These are phyloP conservation scores for Mayamaea pseudoterrestris DNA, from an alignment of 108 stramenopile genomes.

Conservation along the genomic window DNA sequence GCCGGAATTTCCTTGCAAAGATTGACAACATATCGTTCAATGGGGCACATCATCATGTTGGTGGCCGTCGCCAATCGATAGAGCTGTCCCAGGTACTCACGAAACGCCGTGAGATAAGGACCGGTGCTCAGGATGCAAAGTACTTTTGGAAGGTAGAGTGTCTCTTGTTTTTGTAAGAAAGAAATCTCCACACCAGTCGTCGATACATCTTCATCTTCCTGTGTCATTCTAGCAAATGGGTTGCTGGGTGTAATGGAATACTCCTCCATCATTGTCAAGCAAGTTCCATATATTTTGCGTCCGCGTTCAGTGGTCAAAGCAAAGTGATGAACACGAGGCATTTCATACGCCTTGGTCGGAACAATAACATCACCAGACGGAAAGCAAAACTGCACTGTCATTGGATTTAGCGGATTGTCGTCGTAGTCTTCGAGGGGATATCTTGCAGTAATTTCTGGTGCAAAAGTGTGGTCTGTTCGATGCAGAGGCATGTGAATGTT, in stretches of 20 bases:
- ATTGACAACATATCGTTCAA: constrained; percentile 93
- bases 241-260: constrained; percentile 26
- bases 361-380: constrained; percentile 56
- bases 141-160: constrained; percentile 73
- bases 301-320: constrained; percentile 75
- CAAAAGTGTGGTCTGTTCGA: constrained; percentile 15
- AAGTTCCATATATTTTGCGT: constrained; percentile 72
- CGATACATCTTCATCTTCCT: constrained; percentile 10
- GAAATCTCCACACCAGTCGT: constrained; percentile 33
- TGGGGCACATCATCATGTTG: constrained; percentile 74
- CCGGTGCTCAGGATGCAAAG: constrained; percentile 89
- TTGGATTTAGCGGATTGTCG: constrained; percentile 71
- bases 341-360: constrained; percentile 43
- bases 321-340: constrained; percentile 80
- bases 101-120: constrained; percentile 88
- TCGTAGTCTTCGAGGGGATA: constrained; percentile 60
- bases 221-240: neutral
- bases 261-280: constrained; percentile 77
- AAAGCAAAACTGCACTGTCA: constrained; percentile 75
- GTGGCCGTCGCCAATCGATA: constrained; percentile 88
- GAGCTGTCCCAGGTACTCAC: constrained; percentile 80
- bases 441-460: constrained; percentile 63
- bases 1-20: constrained; percentile 92
- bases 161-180: constrained; percentile 9
- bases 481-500: constrained; percentile 28